Base-by-base conservation (phyloP, 1,284 basidiomycete species). In the Cryptococcus floricola region DNA sequence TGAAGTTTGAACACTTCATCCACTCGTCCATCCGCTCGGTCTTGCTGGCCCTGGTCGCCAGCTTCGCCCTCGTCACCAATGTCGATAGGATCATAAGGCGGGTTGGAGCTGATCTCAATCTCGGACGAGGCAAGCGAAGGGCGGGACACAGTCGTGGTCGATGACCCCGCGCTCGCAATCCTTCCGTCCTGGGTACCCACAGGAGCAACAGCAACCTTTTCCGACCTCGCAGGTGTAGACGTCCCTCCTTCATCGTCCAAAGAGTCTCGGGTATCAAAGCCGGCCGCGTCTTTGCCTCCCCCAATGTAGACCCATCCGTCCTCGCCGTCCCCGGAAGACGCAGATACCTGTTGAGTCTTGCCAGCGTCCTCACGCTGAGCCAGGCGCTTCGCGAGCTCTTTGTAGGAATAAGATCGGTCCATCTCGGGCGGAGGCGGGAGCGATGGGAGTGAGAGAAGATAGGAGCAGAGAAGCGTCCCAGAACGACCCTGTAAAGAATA, bases 391-490 rank as follows among this genome's bases (percentile, higher is more conserved):
- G 80, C 79, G 78, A 80, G 81, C 57, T 83, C 78, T 56, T 81
- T 80, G 12, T 77, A 70, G 10, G 77, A 77, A 59, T 82, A 77
- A 56, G 78, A 84, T 13, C 80, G 76, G 62, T 81, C 75, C 4
- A 82, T 75, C 39, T 75, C 73, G 0, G 83, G 83, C 14, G 82
- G 78, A 5, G 74, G 77, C 3, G 83, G 81, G 3, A 73, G 65
- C 50, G 77, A 72, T 39, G 82, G 79, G 3, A 83, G 77, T 0
- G 87, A 81, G n/a, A 91, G 81, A 2, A 91, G 80, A 71, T 90
- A 90, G 7, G 87, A 79, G 68, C 88, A 90, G 0, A 88, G 86
- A 63, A 91, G 81, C 0, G 87, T 91, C 6, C 89, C 89, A 0
- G 88, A 89, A 49, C 89, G 81, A 14, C 89, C 89, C 73, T 91